A percentile compares a stretch with the other conserved stretches of the same genome.
Evolutionary conservation across 345 rosid species (phyloP).

Genomic region (Brassica carinata): DNA sequence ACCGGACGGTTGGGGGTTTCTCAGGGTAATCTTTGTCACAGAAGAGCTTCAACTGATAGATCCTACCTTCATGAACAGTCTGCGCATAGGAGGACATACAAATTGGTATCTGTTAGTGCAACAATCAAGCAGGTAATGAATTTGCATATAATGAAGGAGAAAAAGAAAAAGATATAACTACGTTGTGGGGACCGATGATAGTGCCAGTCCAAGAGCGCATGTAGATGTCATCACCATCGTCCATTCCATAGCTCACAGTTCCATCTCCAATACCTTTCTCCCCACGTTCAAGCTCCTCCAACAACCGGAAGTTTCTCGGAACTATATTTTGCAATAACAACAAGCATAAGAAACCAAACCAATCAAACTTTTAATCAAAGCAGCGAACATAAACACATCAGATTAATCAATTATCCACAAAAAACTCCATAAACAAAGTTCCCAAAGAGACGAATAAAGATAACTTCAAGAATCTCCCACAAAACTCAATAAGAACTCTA

Average conservation of each 20-base stretch:
- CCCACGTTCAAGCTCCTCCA: constrained; percentile 92
- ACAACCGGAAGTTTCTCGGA: constrained; percentile 80
- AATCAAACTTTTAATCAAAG: not conserved
- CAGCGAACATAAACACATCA: too few species aligned
- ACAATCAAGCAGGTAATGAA: not conserved
- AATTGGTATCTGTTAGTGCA: not conserved
- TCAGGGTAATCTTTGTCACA: constrained; percentile 98
- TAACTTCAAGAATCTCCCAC: too few species aligned
- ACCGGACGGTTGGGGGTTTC: constrained; percentile 94
- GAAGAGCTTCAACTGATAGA: constrained; percentile 96
- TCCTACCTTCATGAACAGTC: constrained; percentile 97
- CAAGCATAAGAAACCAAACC: not conserved
- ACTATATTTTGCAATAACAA: constrained; percentile 49
- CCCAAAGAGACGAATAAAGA: not conserved
- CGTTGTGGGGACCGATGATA: constrained; percentile 88
- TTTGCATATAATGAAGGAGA: not conserved
- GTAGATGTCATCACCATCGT: constrained; percentile 90
- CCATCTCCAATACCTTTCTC: constrained; percentile 97
- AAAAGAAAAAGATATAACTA: constrained; percentile 44
- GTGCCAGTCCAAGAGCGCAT: constrained; percentile 99
- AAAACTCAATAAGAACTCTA: too few species aligned
- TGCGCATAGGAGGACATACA: constrained; percentile 27
- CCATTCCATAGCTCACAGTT: constrained; percentile 99
- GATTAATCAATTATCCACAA: not conserved
- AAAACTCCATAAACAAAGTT: not conserved